Conservation (phyloP, 305 asterid genomes). For the Fraxinus xanthoxyloides region DNA sequence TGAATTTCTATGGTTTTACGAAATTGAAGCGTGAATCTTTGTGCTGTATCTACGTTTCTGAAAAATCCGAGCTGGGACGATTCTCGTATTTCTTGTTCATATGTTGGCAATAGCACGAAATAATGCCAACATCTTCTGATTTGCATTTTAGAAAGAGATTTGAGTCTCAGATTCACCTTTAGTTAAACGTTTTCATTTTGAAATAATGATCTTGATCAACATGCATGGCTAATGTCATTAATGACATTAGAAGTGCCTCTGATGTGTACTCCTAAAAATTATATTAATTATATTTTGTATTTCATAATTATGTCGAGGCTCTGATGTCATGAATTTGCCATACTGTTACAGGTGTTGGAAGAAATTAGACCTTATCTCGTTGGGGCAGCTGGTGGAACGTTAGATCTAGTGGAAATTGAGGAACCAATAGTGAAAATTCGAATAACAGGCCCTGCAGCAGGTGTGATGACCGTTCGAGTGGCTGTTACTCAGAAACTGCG, state of each 20-base stretch:
- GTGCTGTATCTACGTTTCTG: neutral
- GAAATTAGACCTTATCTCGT: conserved; percentile 87
- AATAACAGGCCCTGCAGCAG: conserved; percentile 86
- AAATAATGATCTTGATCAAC: neutral
- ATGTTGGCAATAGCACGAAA: neutral
- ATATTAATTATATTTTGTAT: neutral
- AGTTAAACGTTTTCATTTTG: neutral
- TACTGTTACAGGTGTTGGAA: conserved; percentile 68
- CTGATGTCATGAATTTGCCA: neutral
- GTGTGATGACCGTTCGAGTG: conserved; percentile 96
- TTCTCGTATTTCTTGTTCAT: neutral
- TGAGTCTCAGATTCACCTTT: neutral
- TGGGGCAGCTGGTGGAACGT: conserved; percentile 92
- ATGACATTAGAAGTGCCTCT: neutral
- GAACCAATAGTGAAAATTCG: conserved; percentile 93
- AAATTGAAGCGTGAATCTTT: neutral
- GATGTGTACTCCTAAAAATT: neutral
- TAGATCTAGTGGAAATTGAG: conserved; percentile 79
- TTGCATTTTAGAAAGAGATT: neutral
- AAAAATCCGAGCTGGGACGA: neutral
- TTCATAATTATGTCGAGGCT: neutral
- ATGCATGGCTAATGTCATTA: neutral
- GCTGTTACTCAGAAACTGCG: conserved; percentile 95
- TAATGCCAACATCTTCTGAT: neutral
- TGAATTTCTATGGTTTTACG: neutral